These are phyloP conservation scores for Lactarius pseudohatsudake DNA, from an alignment of 768 basidiomycete genomes.

Conservation along the genomic window DNA sequence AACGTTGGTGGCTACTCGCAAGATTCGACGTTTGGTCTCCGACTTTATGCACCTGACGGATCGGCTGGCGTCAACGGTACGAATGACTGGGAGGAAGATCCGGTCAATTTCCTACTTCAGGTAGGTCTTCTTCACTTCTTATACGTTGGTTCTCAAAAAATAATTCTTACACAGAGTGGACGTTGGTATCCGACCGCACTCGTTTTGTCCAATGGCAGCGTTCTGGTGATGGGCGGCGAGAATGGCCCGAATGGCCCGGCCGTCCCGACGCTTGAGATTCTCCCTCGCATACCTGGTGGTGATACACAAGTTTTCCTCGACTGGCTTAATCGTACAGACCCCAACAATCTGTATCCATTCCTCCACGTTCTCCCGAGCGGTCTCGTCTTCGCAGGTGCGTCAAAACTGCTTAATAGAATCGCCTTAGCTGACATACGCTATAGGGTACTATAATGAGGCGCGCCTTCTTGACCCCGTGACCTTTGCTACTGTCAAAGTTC, in stretches of 20 bases:
- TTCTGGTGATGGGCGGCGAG: conserved; percentile 78
- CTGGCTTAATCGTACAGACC: conserved; percentile 70
- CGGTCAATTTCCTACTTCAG: conserved; percentile 56
- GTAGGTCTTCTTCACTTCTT: conserved; percentile 34
- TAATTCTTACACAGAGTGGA: conserved; percentile 42
- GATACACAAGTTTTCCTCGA: conserved; percentile 59
- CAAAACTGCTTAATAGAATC: background rate
- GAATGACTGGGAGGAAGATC: conserved; percentile 79
- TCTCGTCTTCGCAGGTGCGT: conserved; percentile 66
- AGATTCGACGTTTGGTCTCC: conserved; percentile 68
- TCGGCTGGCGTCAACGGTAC: conserved; percentile 66
- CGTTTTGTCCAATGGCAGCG: conserved; percentile 68
- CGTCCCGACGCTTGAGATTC: conserved; percentile 67
- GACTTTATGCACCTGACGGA: conserved; percentile 73
- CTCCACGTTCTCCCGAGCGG: conserved; percentile 67
- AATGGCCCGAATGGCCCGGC: conserved; percentile 64
- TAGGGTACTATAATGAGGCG: conserved; percentile 81
- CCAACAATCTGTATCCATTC: conserved; percentile 81
- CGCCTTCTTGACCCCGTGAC: conserved; percentile 67
- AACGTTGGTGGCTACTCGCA: conserved; percentile 72
- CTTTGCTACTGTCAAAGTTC: conserved; percentile 55
- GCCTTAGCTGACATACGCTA: background rate
- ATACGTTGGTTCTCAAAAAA: background rate
- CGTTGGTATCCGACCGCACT: conserved; percentile 75
- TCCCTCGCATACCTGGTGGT: conserved; percentile 67